Evolutionary conservation across 2,329 filamentous ascomycete species (phyloP).

Genomic region (Diaporthe helianthi): DNA sequence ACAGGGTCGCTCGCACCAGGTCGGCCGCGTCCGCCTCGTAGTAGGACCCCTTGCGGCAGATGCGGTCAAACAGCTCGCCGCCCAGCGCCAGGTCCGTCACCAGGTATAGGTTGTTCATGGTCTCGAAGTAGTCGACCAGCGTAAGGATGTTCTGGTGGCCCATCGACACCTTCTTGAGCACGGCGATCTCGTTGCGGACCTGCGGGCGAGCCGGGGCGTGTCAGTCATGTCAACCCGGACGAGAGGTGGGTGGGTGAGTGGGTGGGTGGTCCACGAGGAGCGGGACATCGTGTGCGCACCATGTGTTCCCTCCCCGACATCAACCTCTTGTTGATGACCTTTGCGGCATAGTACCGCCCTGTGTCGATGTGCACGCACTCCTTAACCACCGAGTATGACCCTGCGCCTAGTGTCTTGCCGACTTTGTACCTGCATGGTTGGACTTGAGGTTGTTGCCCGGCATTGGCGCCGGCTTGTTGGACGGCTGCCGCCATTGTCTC

Average conservation of each 20-base stretch:
- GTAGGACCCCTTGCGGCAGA: slow-evolving; percentile 98
- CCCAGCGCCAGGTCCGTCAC: slow-evolving; percentile 96
- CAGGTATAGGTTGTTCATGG: slow-evolving; percentile 98
- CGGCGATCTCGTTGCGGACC: slow-evolving; percentile 97
- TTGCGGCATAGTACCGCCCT: slow-evolving; percentile 96
- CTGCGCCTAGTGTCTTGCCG: slow-evolving; percentile 94
- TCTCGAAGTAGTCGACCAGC: slow-evolving; percentile 98
- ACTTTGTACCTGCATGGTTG: slow-evolving; percentile 99
- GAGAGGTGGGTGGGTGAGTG: background rate
- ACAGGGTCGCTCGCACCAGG: slow-evolving; percentile 91
- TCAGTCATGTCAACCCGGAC: slow-evolving; percentile 9
- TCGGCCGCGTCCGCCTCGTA: slow-evolving; percentile 97
- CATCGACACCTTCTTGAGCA: slow-evolving; percentile 98
- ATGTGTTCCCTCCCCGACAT: slow-evolving; percentile 99
- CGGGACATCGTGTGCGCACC: slow-evolving; percentile 60
- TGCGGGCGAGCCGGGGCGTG: slow-evolving; percentile 45
- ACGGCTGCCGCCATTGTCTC: slow-evolving; percentile 35
- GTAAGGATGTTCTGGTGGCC: slow-evolving; percentile 98
- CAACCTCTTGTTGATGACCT: slow-evolving; percentile 98
- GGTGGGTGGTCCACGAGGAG: too few species aligned
- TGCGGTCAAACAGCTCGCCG: slow-evolving; percentile 96
- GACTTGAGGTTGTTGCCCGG: slow-evolving; percentile 65
- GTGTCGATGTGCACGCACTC: slow-evolving; percentile 99
- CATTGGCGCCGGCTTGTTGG: slow-evolving; percentile 35
- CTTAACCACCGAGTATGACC: slow-evolving; percentile 97